These are phyloP conservation scores for Marsdenia floribunda DNA, from an alignment of 257 asterid species.

Conservation along the genomic window DNA sequence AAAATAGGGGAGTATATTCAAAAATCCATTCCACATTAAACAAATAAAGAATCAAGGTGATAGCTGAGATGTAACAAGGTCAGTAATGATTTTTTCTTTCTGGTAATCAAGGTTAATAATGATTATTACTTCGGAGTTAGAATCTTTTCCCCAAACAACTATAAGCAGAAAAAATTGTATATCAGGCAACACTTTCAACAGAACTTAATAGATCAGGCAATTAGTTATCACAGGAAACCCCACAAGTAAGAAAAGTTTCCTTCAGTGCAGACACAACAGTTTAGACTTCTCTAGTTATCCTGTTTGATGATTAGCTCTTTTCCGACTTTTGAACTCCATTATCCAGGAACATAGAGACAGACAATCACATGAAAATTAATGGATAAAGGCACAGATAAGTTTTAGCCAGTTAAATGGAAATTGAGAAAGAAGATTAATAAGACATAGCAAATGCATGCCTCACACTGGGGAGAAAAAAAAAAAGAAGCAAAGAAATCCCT, in stretches of 20 bases:
- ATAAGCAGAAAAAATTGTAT: not conserved
- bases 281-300: not conserved
- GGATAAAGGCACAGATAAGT: not conserved
- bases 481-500: not conserved
- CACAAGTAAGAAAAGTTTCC: not conserved
- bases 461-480: not conserved
- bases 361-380: not conserved
- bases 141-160: not conserved
- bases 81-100: not conserved
- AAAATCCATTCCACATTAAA: not conserved
- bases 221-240: not conserved
- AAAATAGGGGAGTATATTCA: no score
- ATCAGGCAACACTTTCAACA: not conserved
- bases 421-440: not conserved
- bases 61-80: not conserved
- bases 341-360: not conserved
- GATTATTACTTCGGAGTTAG: not conserved
- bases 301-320: not conserved
- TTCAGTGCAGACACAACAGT: not conserved
- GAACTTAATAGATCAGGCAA: not conserved
- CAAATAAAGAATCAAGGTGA: not conserved
- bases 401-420: not conserved
- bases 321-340: not conserved
- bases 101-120: no score
- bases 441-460: not conserved